Conservation (phyloP, 495 filamentous ascomycete species). For the Penicillium soppii region DNA sequence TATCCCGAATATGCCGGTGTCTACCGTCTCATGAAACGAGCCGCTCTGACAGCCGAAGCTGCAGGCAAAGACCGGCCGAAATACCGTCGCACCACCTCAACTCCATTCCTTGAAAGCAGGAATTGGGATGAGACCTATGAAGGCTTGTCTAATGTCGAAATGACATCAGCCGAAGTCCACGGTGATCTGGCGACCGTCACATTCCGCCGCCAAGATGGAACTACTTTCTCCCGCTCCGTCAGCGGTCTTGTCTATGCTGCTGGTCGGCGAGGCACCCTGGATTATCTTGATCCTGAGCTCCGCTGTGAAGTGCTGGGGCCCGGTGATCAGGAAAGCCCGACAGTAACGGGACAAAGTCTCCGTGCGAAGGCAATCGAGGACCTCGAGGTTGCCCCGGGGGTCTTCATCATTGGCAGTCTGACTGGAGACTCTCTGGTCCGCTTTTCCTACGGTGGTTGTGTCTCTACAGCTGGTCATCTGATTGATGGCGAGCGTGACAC, state of each 20-base stretch:
- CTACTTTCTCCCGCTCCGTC: slow-evolving; percentile 42
- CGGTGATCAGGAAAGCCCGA: slow-evolving; percentile 18
- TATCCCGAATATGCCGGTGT: slow-evolving; percentile 68
- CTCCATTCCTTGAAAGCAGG: slow-evolving; percentile 44
- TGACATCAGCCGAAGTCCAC: slow-evolving; percentile 40
- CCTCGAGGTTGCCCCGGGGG: slow-evolving; percentile 52
- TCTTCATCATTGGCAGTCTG: slow-evolving; percentile 64
- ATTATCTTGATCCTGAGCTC: slow-evolving; percentile 52
- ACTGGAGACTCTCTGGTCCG: slow-evolving; percentile 65
- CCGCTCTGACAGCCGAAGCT: slow-evolving; percentile 32
- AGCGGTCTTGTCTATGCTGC: slow-evolving; percentile 59
- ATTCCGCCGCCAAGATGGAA: slow-evolving; percentile 48
- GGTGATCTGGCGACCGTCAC: slow-evolving; percentile 38
- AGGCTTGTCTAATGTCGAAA: slow-evolving; percentile 57
- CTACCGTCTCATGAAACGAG: slow-evolving; percentile 63
- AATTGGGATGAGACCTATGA: slow-evolving; percentile 56
- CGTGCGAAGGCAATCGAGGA: slow-evolving; percentile 53
- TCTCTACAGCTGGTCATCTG: slow-evolving; percentile 56
- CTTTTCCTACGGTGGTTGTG: slow-evolving; percentile 63
- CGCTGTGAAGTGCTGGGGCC: slow-evolving; percentile 49
- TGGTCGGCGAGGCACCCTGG: slow-evolving; percentile 58
- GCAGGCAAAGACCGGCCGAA: slow-evolving; percentile 22
- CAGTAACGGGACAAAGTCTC: slow-evolving; percentile 56
- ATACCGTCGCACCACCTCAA: slow-evolving; percentile 37
- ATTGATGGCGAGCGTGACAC: slow-evolving; percentile 24